Conservation (phyloP, 2,329 filamentous ascomycete genomes). For the Pseudonectria buxi region DNA sequence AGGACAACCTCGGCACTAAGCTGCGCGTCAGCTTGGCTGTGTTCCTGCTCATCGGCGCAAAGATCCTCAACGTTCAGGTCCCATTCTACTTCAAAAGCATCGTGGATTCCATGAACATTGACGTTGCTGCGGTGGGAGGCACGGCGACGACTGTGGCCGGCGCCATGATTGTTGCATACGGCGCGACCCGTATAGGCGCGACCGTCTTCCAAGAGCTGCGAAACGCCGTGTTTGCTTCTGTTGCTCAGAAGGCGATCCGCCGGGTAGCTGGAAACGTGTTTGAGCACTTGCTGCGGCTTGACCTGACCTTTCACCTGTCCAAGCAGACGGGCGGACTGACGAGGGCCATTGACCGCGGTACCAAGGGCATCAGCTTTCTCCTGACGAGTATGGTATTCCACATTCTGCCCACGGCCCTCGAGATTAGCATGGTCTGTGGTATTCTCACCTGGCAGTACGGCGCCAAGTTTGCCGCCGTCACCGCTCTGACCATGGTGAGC, state of each 20-base stretch:
- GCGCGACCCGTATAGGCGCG: slow-evolving; percentile 78
- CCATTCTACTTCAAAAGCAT: slow-evolving; percentile 99
- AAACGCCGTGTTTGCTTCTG: slow-evolving; percentile 94
- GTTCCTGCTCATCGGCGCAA: slow-evolving; percentile 76
- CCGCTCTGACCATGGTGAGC: slow-evolving; percentile 79
- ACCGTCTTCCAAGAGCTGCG: slow-evolving; percentile 88
- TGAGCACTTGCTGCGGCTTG: slow-evolving; percentile 77
- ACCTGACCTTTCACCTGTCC: slow-evolving; percentile 87
- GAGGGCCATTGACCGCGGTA: slow-evolving; percentile 89
- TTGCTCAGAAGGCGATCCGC: slow-evolving; percentile 93
- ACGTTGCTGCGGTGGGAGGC: slow-evolving; percentile 78
- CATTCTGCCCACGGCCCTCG: slow-evolving; percentile 84
- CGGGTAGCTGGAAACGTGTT: slow-evolving; percentile 89
- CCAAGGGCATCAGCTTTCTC: slow-evolving; percentile 96
- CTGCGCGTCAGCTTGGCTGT: slow-evolving; percentile 81
- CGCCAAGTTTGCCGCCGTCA: slow-evolving; percentile 84
- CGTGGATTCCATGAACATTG: slow-evolving; percentile 95
- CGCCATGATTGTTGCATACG: slow-evolving; percentile 89
- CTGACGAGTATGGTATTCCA: slow-evolving; percentile 98
- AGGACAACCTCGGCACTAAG: slow-evolving; percentile 66
- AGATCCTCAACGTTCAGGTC: slow-evolving; percentile 94
- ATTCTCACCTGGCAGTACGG: slow-evolving; percentile 97
- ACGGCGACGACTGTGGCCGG: slow-evolving; percentile 85
- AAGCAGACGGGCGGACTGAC: slow-evolving; percentile 94
- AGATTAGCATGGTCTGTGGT: slow-evolving; percentile 92